Conservation (phyloP, 306 rosid genomes). For the Abrus pulchellus region DNA sequence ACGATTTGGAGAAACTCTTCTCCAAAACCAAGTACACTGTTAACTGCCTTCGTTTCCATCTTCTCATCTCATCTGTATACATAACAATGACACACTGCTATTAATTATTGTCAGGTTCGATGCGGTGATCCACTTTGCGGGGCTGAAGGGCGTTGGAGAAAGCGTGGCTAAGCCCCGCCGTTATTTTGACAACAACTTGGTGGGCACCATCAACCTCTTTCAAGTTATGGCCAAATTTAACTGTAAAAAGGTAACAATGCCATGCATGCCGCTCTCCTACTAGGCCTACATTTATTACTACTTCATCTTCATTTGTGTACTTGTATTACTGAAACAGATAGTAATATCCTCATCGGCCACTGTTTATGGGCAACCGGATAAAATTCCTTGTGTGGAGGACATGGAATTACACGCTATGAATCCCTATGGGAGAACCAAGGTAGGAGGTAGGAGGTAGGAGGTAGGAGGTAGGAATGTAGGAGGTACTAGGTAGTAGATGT, state of each 20-base stretch:
- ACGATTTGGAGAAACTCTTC: constrained; percentile 72
- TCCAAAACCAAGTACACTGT: constrained; percentile 51
- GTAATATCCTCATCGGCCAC: constrained; percentile 85
- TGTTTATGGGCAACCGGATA: constrained; percentile 78
- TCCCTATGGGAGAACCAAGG: constrained; percentile 86
- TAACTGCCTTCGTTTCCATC: background rate
- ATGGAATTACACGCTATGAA: constrained; percentile 66
- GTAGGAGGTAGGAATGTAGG: no score
- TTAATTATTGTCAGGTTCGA: constrained; percentile 59
- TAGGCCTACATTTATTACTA: no score
- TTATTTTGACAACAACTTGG: constrained; percentile 71
- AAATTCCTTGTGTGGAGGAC: constrained; percentile 80
- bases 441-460: background rate
- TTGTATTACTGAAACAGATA: constrained; percentile 45
- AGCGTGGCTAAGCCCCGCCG: constrained; percentile 69
- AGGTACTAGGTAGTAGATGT: no score
- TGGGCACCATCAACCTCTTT: constrained; percentile 72
- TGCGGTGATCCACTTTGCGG: constrained; percentile 89
- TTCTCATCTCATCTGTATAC: no score
- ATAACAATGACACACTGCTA: no score
- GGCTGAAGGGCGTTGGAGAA: constrained; percentile 86
- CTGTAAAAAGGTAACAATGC: constrained; percentile 59
- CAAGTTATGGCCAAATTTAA: constrained; percentile 71
- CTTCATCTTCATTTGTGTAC: no score
- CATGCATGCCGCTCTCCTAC: no score